A percentile compares a stretch with the other conserved stretches of the same genome.
Conservation (phyloP, 768 basidiomycete species). For the Suillus subalutaceus region DNA sequence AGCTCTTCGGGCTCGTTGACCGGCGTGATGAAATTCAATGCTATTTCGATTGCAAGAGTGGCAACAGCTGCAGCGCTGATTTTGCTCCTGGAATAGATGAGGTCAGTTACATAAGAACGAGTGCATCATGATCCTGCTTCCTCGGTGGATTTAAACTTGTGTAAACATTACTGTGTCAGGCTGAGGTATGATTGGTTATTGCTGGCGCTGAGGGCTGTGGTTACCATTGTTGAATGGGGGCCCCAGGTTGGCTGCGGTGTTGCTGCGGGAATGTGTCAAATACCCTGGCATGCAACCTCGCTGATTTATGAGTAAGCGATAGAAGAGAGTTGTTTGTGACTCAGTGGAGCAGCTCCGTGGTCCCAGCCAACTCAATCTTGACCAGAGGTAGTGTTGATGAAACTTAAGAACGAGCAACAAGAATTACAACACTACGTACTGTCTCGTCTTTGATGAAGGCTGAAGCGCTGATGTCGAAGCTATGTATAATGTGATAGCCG, state of each 20-base stretch:
- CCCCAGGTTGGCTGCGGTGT: neutral
- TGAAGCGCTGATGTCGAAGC: neutral
- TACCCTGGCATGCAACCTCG: constrained; percentile 22
- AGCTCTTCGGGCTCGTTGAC: constrained; percentile 40
- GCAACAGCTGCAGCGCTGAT: constrained; percentile 42
- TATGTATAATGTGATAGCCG: neutral
- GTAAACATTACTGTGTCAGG: constrained; percentile 31
- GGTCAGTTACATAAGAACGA: constrained; percentile 55
- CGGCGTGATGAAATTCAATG: constrained; percentile 56
- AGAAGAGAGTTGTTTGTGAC: neutral
- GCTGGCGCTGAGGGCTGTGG: constrained; percentile 13
- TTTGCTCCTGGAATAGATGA: constrained; percentile 54
- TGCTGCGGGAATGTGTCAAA: neutral
- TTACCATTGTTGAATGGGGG: constrained; percentile 8
- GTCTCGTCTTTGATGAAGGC: neutral
- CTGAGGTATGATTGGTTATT: neutral
- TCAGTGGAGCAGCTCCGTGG: no score
- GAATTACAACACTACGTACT: no score
- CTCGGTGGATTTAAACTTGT: constrained; percentile 15
- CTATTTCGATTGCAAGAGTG: constrained; percentile 56
- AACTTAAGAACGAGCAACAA: no score
- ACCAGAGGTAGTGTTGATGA: no score
- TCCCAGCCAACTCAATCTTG: no score
- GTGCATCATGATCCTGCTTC: no score
- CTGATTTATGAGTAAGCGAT: neutral